Conservation (phyloP, 179 eudicot species). For the Nepenthes alata region DNA sequence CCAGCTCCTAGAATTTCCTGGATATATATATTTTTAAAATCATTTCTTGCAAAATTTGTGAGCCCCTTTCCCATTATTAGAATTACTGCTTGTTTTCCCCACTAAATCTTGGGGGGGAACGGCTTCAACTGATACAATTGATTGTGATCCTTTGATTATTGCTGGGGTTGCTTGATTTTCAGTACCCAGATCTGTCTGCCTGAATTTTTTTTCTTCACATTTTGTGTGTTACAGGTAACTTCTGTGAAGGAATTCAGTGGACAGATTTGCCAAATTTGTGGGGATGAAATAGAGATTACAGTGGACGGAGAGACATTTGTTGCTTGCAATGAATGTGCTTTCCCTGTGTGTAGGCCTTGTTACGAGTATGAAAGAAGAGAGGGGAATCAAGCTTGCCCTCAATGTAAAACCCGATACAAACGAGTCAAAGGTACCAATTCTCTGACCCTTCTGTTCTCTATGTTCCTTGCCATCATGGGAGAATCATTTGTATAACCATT, state of each 20-base stretch:
- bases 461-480: too few species aligned
- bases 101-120: too few species aligned
- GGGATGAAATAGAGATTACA: constrained; percentile 61
- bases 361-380: constrained; percentile 92
- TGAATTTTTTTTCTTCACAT: constrained; percentile 5
- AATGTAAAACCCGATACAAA: constrained; percentile 87
- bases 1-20: too few species aligned
- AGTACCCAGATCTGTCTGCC: constrained; percentile 5
- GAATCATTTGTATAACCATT: too few species aligned
- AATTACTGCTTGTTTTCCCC: too few species aligned
- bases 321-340: constrained; percentile 99
- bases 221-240: constrained; percentile 39
- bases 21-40: too few species aligned
- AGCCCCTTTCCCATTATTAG: too few species aligned
- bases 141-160: too few species aligned
- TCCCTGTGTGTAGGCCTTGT: constrained; percentile 89
- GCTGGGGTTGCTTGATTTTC: not conserved
- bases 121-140: too few species aligned
- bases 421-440: constrained; percentile 58
- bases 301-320: constrained; percentile 76
- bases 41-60: too few species aligned
- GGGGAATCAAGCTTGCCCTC: constrained; percentile 89
- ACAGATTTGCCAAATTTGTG: constrained; percentile 76
- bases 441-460: not conserved
- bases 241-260: constrained; percentile 75